These are phyloP conservation scores for Chamaecrista fasciculata DNA, from an alignment of 306 rosid species.

Conservation along the genomic window DNA sequence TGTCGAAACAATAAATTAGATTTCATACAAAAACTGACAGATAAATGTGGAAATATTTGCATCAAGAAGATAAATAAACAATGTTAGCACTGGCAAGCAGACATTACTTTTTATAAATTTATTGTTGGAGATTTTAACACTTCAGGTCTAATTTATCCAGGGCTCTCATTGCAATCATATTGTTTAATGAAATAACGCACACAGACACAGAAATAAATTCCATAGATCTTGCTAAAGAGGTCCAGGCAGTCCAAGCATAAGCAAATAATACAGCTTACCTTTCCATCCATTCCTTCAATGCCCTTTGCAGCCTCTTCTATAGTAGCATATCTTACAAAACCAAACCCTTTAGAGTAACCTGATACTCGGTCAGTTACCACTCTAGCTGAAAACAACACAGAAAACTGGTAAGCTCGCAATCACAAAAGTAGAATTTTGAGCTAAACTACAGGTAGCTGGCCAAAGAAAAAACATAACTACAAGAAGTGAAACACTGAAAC, in stretches of 20 bases:
- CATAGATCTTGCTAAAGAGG: neutral
- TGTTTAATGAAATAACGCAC: neutral
- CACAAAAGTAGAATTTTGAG: conserved; percentile 8
- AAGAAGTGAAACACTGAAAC: neutral
- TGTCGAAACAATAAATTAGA: conserved; percentile 2
- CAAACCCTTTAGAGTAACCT: conserved; percentile 91
- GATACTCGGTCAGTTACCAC: conserved; percentile 88
- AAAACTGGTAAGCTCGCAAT: neutral
- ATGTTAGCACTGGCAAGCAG: neutral
- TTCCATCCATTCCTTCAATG: conserved; percentile 96
- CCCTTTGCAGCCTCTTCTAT: conserved; percentile 84
- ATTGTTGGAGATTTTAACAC: no score
- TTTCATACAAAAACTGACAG: neutral
- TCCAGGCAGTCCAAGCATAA: neutral
- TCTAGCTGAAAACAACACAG: conserved; percentile 56
- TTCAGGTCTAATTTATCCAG: neutral
- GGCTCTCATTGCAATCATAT: neutral
- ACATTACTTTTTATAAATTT: neutral
- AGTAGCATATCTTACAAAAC: conserved; percentile 81
- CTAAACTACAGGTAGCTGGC: no score
- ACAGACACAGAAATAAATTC: conserved; percentile 7
- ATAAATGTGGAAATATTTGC: neutral
- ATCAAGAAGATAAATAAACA: neutral
- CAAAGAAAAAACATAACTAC: conserved; percentile 15
- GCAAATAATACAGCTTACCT: conserved; percentile 48